Evolutionary conservation across 768 basidiomycete genomes (phyloP).

Genomic region (Tephrocybe sp.): DNA sequence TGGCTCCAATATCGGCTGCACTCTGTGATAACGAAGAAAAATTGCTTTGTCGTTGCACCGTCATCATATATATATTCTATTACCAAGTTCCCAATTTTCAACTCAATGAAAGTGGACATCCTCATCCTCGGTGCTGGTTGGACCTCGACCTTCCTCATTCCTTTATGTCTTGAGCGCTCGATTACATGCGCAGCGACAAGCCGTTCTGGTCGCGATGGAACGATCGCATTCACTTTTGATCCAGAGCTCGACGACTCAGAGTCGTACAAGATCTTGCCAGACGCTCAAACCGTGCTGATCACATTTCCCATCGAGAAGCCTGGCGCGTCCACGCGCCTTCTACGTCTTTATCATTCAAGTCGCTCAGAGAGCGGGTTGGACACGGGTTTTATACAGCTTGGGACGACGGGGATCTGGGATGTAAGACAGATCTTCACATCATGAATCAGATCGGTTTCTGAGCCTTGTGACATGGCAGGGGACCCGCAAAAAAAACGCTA

Average conservation of each 20-base stretch:
- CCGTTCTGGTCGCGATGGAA: slow-evolving; percentile 48
- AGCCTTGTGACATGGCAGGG: slow-evolving; percentile 9
- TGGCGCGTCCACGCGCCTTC: slow-evolving; percentile 49
- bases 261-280: slow-evolving; percentile 47
- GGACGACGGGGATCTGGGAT: slow-evolving; percentile 62
- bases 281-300: slow-evolving; percentile 55
- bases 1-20: too few species aligned
- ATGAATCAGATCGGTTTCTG: background rate
- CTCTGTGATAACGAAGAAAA: too few species aligned
- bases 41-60: too few species aligned
- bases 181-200: slow-evolving; percentile 53
- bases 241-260: slow-evolving; percentile 43
- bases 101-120: slow-evolving; percentile 40
- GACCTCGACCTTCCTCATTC: slow-evolving; percentile 61
- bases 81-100: too few species aligned
- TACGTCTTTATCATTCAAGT: slow-evolving; percentile 42
- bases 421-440: slow-evolving; percentile 32
- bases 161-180: slow-evolving; percentile 42
- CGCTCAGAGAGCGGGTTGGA: slow-evolving; percentile 20
- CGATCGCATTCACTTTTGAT: slow-evolving; percentile 58
- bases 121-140: slow-evolving; percentile 70
- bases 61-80: too few species aligned
- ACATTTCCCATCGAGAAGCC: slow-evolving; percentile 51
- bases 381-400: slow-evolving; percentile 58
- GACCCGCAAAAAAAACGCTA: slow-evolving; percentile 10